A percentile compares a stretch with the other conserved stretches of the same genome.
Evolutionary conservation across 1,139 yeast species (phyloP).

Genomic region (Yamadazyma songkhlaensis): DNA sequence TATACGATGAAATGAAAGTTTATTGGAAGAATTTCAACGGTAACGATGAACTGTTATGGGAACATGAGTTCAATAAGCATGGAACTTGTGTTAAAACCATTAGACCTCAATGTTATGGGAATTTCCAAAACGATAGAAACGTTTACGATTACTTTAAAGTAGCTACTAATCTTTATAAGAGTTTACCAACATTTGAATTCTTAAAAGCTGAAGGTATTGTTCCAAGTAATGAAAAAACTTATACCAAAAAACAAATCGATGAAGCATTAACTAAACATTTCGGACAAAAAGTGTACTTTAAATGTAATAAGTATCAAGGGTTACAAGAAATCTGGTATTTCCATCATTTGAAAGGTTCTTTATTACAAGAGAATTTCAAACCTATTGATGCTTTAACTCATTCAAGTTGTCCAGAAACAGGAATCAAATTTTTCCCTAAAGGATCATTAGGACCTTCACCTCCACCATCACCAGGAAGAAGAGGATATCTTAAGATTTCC

Average conservation of each 20-base stretch:
- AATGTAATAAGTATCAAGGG: conserved; percentile 60
- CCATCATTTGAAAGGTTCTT: conserved; percentile 75
- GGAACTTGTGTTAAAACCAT: conserved; percentile 89
- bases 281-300: conserved; percentile 63
- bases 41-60: conserved; percentile 75
- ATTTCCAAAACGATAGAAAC: conserved; percentile 36
- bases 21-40: conserved; percentile 83
- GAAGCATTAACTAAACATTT: conserved; percentile 60
- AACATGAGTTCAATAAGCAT: conserved; percentile 93
- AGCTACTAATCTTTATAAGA: conserved; percentile 60
- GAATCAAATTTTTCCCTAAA: conserved; percentile 78
- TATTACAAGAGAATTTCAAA: conserved; percentile 59
- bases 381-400: conserved; percentile 58
- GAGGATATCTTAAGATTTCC: conserved; percentile 51
- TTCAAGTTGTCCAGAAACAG: conserved; percentile 65
- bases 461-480: conserved; percentile 27
- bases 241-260: conserved; percentile 61
- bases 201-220: conserved; percentile 63
- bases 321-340: conserved; percentile 90
- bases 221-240: conserved; percentile 62
- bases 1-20: conserved; percentile 55
- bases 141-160: conserved; percentile 77
- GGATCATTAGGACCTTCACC: conserved; percentile 34
- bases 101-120: conserved; percentile 62
- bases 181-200: conserved; percentile 70